These are phyloP conservation scores for Macrophomina pseudophaseolina DNA, from an alignment of 2,329 filamentous ascomycete species.

Conservation along the genomic window DNA sequence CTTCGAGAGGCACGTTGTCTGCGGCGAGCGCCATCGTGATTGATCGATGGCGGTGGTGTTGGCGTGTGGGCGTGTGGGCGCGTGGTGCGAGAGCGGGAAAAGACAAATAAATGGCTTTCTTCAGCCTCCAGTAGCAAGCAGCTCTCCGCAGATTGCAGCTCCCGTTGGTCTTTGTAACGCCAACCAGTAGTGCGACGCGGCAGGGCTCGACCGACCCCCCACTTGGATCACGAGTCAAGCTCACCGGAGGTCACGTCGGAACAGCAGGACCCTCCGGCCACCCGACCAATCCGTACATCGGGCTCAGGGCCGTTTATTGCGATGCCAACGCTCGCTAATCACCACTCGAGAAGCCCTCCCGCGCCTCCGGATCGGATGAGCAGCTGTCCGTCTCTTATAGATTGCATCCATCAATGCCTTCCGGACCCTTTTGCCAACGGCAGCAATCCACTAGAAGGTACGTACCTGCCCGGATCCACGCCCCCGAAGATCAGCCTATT, in stretches of 20 bases:
- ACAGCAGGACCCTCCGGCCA: not conserved
- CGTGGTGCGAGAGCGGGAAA: not conserved
- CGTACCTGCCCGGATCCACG: not conserved
- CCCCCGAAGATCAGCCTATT: not conserved
- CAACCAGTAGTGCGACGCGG: not conserved
- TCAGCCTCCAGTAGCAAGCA: not conserved
- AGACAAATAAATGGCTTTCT: not conserved
- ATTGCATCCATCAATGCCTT: too few species aligned
- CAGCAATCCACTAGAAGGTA: too few species aligned
- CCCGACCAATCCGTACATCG: not conserved
- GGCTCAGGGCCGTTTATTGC: not conserved
- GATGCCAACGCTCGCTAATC: not conserved
- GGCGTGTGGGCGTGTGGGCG: too few species aligned
- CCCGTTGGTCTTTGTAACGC: not conserved
- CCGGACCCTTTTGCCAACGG: too few species aligned
- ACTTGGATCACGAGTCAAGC: not conserved
- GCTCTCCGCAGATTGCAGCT: not conserved
- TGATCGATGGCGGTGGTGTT: not conserved
- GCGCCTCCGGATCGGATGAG: not conserved
- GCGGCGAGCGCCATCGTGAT: not conserved
- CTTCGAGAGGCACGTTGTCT: not conserved
- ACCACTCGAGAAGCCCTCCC: not conserved
- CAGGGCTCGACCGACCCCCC: not conserved
- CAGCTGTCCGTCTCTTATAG: not conserved
- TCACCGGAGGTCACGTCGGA: not conserved